A percentile compares a stretch with the other conserved stretches of the same genome.
Evolutionary conservation across 2,329 filamentous ascomycete genomes (phyloP).

Genomic region (Talaromyces piceae): DNA sequence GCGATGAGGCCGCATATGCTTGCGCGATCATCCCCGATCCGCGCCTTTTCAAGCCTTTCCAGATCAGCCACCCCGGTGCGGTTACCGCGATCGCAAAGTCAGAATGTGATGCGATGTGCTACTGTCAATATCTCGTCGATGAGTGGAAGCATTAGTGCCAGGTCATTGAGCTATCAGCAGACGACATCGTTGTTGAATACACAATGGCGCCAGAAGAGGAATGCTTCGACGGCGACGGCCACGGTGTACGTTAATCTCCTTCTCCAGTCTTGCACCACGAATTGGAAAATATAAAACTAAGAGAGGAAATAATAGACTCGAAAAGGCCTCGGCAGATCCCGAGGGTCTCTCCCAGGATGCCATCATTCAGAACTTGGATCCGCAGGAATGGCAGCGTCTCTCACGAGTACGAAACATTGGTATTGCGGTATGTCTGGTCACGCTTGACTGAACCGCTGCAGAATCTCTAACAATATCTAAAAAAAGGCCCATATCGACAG

Average conservation of each 20-base stretch:
- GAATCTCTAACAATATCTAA: not conserved
- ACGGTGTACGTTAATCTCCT: constrained; percentile 20
- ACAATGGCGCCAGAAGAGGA: constrained; percentile 37
- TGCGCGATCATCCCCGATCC: constrained; percentile 30
- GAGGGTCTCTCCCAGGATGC: constrained; percentile 52
- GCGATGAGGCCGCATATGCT: constrained; percentile 36
- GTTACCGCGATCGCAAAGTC: constrained; percentile 25
- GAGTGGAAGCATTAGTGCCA: constrained; percentile 26
- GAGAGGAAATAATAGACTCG: not conserved
- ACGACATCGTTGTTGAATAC: constrained; percentile 20
- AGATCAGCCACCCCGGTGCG: constrained; percentile 23
- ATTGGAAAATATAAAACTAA: not conserved
- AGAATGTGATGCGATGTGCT: constrained; percentile 33
- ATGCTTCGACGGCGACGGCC: constrained; percentile 36
- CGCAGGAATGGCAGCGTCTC: constrained; percentile 69
- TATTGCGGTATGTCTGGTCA: not conserved
- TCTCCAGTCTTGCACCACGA: not conserved
- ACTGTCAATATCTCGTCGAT: constrained; percentile 31
- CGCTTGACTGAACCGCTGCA: not conserved
- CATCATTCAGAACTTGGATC: constrained; percentile 72
- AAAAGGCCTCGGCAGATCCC: constrained; percentile 52
- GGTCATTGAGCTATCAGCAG: constrained; percentile 15
- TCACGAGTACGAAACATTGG: constrained; percentile 66
- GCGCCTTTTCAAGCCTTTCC: constrained; percentile 30
- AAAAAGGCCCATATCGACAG: constrained; percentile 89